phyloP scores from a whole-genome alignment of 345 rosid species.

The Alliaria petiolata region DNA sequence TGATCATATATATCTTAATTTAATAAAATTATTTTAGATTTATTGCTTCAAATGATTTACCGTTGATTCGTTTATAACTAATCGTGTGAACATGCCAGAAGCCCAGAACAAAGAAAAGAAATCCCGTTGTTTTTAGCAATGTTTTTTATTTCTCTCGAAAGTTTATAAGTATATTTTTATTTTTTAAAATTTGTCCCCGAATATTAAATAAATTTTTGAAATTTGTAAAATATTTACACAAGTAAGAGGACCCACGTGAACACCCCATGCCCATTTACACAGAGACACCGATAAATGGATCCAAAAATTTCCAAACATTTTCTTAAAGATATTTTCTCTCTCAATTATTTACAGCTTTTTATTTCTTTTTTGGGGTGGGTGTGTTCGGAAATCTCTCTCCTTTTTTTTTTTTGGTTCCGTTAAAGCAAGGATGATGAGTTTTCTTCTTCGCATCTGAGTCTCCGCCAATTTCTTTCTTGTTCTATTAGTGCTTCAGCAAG shows the following conservation, averaged over 20 bases:
- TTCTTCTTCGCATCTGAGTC: conserved; percentile 19
- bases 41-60: neutral
- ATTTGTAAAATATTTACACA: conserved; percentile 2
- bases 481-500: conserved; percentile 28
- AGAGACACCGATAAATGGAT: conserved; percentile 18
- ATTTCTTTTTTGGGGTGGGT: neutral
- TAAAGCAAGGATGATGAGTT: conserved; percentile 20
- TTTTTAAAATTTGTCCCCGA: conserved; percentile 6
- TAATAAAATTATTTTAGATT: neutral
- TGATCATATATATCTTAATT: neutral
- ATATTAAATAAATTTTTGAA: neutral
- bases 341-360: conserved; percentile 20
- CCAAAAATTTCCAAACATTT: neutral
- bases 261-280: conserved; percentile 23
- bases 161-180: neutral
- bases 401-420: neutral
- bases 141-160: neutral
- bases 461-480: conserved; percentile 30
- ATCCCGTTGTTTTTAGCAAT: neutral
- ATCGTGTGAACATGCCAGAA: conserved; percentile 8
- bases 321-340: conserved; percentile 12
- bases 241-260: conserved; percentile 37
- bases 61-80: neutral
- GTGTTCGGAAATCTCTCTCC: neutral
- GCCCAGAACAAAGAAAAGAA: no score